A percentile compares a stretch with the other conserved stretches of the same genome.
These are phyloP conservation scores for Geotrichum phurueaensis DNA, from an alignment of 1,139 yeast genomes.

Conservation along the genomic window DNA sequence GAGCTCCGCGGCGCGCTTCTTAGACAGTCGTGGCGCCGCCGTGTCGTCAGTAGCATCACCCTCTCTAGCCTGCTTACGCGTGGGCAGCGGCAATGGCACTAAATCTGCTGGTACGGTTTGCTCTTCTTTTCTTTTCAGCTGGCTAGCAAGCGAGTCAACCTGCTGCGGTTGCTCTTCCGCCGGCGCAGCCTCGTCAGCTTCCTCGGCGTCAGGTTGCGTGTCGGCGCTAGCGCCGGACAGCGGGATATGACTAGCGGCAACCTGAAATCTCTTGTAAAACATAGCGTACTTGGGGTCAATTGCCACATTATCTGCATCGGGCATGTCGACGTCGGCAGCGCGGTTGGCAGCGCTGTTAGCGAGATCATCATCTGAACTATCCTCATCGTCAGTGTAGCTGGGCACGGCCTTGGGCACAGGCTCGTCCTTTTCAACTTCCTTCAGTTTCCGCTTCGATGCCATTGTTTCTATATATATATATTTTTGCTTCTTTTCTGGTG, in stretches of 20 bases:
- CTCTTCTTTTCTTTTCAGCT: constrained; percentile 14
- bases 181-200: not conserved
- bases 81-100: constrained; percentile 15
- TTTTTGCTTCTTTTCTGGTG: not conserved
- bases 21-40: constrained; percentile 21
- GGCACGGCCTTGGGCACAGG: constrained; percentile 23
- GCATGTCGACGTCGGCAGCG: constrained; percentile 5
- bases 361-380: constrained; percentile 8
- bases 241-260: constrained; percentile 18
- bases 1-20: not conserved
- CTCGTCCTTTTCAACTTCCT: constrained; percentile 19
- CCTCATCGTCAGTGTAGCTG: constrained; percentile 19
- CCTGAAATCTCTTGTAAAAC: constrained; percentile 19
- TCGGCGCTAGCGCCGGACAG: constrained; percentile 9
- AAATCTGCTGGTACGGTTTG: constrained; percentile 14
- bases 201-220: not conserved
- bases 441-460: constrained; percentile 9
- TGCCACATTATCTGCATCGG: constrained; percentile 7
- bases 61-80: not conserved
- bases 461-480: not conserved
- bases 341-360: constrained; percentile 17
- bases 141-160: not conserved
- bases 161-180: constrained; percentile 9
- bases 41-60: constrained; percentile 18
- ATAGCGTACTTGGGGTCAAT: constrained; percentile 19